Evolutionary conservation across 148 eudicot genomes (phyloP), one percentile per base, ranked within the genome.

Genomic region (Selenicereus undatus): DNA sequence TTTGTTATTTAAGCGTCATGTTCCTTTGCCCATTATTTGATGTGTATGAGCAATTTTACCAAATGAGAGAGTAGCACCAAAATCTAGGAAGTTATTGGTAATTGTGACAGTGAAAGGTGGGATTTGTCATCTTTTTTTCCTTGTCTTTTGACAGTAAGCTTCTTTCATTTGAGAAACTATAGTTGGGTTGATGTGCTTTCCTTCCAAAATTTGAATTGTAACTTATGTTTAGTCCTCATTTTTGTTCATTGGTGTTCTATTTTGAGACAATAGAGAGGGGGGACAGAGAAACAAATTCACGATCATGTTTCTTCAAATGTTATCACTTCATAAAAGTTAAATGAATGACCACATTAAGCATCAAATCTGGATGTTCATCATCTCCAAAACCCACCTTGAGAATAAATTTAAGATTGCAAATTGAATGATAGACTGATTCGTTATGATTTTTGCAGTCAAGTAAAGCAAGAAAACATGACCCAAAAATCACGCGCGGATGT

Each of bases 381-480:
- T 48, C 32, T 56, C 7, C 14, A n/a, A 20, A 56, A 20, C 22
- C 5, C 26, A 4, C 56, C 18, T 48, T 48, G 12, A 27, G 20
- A 29, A 16, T 48, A 8, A 48, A 32, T 62, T 22, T 32, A 74
- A 64, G 27, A 0, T 24, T 20, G 30, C 56, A 76, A 29, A 65
- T 66, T 76, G 76, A 45, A 35, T 74, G 50, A 66, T 80, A 43
- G 60, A 27, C 54, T 66, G 50, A 72, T 36, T 84, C 29, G 36
- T 73, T 73, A 73, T 81, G 79, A 29, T 82, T 77, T 80, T 35
- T 76, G 69, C 71, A 27, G 36, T 65, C 74, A 81, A 74, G 73
- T 71, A 83, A 76, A 36, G 62, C 65, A 78, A 80, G 77, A 51
- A 71, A 83, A 85, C 66, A 94, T 88, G 95, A 81, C 79, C 29